These are phyloP conservation scores for Ambrosiella xylebori DNA, from an alignment of 2,329 filamentous ascomycete species.

Conservation along the genomic window DNA sequence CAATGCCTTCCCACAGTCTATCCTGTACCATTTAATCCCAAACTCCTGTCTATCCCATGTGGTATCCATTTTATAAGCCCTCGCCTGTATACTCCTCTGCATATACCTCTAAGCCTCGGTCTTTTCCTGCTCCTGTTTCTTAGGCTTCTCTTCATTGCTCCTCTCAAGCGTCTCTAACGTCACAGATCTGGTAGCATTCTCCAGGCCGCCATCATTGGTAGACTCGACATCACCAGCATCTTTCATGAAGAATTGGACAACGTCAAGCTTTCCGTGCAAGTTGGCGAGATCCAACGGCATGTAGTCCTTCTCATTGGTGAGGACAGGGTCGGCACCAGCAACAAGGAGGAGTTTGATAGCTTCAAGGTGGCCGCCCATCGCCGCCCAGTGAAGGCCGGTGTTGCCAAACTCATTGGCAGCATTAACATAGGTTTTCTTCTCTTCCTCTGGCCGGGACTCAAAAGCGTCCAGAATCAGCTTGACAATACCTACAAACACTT, in stretches of 20 bases:
- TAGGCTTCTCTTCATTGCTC: conserved; percentile 3
- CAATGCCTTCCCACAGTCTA: not conserved
- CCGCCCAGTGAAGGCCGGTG: conserved; percentile 86
- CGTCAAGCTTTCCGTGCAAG: conserved; percentile 47
- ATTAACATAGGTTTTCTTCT: conserved; percentile 41
- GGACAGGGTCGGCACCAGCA: conserved; percentile 56
- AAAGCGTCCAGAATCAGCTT: conserved; percentile 28
- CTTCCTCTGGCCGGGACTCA: conserved; percentile 21
- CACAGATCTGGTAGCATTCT: conserved; percentile 17
- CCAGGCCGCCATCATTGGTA: conserved; percentile 20
- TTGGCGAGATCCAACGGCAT: conserved; percentile 61
- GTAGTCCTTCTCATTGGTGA: conserved; percentile 71
- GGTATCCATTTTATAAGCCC: not conserved
- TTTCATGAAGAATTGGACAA: conserved; percentile 44
- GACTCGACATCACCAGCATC: conserved; percentile 31
- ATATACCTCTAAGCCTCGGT: not conserved
- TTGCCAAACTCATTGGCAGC: conserved; percentile 67
- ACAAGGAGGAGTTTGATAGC: conserved; percentile 57
- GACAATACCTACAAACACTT: conserved; percentile 25
- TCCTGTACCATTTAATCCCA: not conserved
- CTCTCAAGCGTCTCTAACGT: conserved; percentile 12
- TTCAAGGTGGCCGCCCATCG: conserved; percentile 70
- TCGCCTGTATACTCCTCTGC: not conserved
- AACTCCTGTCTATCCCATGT: conserved; percentile 4
- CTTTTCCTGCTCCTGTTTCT: not conserved